Percentiles rank a stretch among this genome's conserved stretches.
Conservation (phyloP, 148 eudicot species). For the Fagopyrum tataricum region DNA sequence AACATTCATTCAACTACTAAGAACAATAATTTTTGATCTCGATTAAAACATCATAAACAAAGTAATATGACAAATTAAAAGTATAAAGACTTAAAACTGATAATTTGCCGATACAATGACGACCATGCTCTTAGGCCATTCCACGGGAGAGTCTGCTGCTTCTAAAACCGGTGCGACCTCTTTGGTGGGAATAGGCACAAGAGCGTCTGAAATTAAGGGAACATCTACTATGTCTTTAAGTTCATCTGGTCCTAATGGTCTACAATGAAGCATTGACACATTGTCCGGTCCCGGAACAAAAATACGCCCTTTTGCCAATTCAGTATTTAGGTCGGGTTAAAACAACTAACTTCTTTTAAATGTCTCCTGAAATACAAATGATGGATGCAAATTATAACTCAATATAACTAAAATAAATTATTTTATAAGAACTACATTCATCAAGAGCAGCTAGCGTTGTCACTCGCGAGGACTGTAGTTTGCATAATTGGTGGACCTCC, state of each 20-base stretch:
- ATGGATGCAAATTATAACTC: too few relatives aligned
- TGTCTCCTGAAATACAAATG: neutral
- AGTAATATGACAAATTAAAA: too few relatives aligned
- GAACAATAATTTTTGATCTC: too few relatives aligned
- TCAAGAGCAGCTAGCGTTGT: neutral
- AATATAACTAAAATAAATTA: too few relatives aligned
- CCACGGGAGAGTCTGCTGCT: too few relatives aligned
- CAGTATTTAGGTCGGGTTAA: neutral
- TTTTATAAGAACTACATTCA: too few relatives aligned
- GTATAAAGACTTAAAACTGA: too few relatives aligned
- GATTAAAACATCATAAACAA: too few relatives aligned
- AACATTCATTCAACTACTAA: too few relatives aligned
- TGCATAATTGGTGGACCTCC: neutral
- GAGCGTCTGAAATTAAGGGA: neutral
- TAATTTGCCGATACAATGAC: too few relatives aligned
- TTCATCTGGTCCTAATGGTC: neutral
- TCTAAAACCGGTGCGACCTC: neutral
- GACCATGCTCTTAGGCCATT: too few relatives aligned
- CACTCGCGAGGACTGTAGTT: neutral
- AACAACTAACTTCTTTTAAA: neutral
- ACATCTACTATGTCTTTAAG: neutral
- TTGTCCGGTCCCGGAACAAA: neutral
- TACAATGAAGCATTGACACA: neutral
- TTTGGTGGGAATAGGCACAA: neutral
- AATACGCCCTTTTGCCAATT: neutral